Evolutionary conservation across 495 filamentous ascomycete genomes (phyloP), one percentile per base, ranked within the genome.

Genomic region (Penicillium paradoxum): DNA sequence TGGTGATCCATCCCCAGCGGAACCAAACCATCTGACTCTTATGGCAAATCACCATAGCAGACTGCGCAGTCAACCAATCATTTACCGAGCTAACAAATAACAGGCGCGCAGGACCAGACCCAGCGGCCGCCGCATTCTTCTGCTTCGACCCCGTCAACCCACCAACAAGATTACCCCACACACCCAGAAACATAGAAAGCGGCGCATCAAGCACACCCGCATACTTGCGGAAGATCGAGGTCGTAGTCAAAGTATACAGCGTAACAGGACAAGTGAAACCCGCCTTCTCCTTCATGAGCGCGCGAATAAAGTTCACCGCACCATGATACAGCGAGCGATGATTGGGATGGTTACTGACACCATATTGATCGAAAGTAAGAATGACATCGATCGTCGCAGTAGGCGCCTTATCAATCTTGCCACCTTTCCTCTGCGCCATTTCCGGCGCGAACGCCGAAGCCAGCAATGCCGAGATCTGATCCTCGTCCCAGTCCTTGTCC

Each of bases 11-110:
- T 0, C 90, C 91, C 83, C 90, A 97, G 9, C 93, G 81, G 64
- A 97, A 98, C 93, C 93, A 98, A 33, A 86, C 79, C 93, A 98
- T 98, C 79, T 98, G 93, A 69, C 91, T 97, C 75, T 81, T 74
- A 72, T 98, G 93, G 9, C 84, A 90, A 42, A 77, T 74, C 0
- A 85, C 86, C 93, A 98, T 98, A 15, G 93, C 93, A 39, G 71
- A 75, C 73, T 89, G 85, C 39, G 88, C 93, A 22, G 71, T 80
- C 64, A 85, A 68, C 64, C 81, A 85, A 62, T 75, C 80, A 38
- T 49, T 59, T 36, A 73, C 78, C 0, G 79, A 79, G 64, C 79
- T 95, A 43, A 95, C 77, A 63, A 86, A 91, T 33, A 96, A 61
- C 67, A 87, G 58, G 34, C 81, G 66, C 34, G 70, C 62, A 30